A percentile compares a stretch with the other conserved stretches of the same genome.
Evolutionary conservation across 2,329 filamentous ascomycete genomes (phyloP).

Genomic region (Xylaria multiplex): DNA sequence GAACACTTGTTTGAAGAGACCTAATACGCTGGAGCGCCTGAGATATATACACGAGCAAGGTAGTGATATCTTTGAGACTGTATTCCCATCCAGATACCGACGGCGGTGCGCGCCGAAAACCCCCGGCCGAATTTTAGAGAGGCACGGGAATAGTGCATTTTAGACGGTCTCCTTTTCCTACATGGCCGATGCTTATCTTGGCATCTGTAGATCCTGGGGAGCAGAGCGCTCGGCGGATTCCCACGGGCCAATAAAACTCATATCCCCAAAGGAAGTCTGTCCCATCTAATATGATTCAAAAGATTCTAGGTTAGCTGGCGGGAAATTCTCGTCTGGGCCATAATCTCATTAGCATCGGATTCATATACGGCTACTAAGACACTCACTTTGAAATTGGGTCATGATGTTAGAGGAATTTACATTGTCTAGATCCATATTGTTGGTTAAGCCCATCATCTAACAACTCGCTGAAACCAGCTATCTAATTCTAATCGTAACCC

Average conservation of each 20-base stretch:
- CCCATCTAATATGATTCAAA: conserved; percentile 3
- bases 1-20: no score
- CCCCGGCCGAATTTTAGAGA: not conserved
- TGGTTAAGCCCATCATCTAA: not conserved
- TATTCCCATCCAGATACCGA: not conserved
- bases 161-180: not conserved
- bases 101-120: not conserved
- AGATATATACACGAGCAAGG: no score
- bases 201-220: not conserved
- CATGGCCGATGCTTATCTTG: not conserved
- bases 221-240: conserved; percentile 6
- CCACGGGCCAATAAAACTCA: conserved; percentile 21
- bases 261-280: conserved; percentile 12
- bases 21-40: no score
- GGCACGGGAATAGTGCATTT: not conserved
- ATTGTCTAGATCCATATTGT: conserved; percentile 19
- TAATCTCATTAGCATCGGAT: conserved; percentile 9
- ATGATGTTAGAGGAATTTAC: conserved; percentile 14
- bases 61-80: not conserved
- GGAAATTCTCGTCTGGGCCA: not conserved
- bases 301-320: no score
- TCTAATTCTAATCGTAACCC: no score
- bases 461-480: no score
- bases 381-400: conserved; percentile 18
- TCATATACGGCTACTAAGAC: not conserved